A percentile compares a stretch with the other conserved stretches of the same genome.
These are phyloP conservation scores for Hemerocallis citrina DNA, from an alignment of 106 monocot species.

Conservation along the genomic window DNA sequence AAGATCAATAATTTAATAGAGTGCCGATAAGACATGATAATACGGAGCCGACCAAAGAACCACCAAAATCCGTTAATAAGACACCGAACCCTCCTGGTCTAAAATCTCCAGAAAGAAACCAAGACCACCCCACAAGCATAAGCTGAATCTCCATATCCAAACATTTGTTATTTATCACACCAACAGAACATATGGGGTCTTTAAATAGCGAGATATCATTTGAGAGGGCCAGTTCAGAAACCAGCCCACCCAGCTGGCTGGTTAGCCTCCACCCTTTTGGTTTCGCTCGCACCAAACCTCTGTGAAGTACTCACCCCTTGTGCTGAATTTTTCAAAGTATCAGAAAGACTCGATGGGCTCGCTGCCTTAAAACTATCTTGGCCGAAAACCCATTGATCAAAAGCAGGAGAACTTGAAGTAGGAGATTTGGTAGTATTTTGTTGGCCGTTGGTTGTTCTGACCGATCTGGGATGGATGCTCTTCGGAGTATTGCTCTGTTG, in stretches of 20 bases:
- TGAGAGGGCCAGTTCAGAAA: conserved; percentile 18
- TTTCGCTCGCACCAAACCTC: neutral
- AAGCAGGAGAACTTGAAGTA: conserved; percentile 3
- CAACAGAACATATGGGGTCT: too few species aligned
- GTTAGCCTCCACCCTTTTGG: neutral
- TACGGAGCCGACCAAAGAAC: too few species aligned
- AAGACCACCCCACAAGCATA: too few species aligned
- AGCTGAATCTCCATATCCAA: too few species aligned
- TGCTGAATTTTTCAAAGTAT: conserved; percentile 7
- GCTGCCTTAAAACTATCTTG: conserved; percentile 43
- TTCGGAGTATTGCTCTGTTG: conserved; percentile 10
- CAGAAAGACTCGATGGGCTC: conserved; percentile 11
- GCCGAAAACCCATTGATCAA: conserved; percentile 37
- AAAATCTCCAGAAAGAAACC: too few species aligned
- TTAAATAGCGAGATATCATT: too few species aligned
- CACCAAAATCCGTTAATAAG: too few species aligned
- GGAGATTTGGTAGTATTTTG: neutral
- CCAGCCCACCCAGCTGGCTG: conserved; percentile 45
- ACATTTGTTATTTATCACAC: too few species aligned
- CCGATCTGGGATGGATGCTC: conserved; percentile 15
- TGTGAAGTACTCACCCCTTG: conserved; percentile 36
- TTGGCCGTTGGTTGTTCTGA: conserved; percentile 6
- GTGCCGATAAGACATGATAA: too few species aligned
- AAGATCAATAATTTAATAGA: too few species aligned
- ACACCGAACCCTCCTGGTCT: too few species aligned